phyloP scores from a whole-genome alignment of 2,329 filamentous ascomycete species.

The Lachnum nothofagi region DNA sequence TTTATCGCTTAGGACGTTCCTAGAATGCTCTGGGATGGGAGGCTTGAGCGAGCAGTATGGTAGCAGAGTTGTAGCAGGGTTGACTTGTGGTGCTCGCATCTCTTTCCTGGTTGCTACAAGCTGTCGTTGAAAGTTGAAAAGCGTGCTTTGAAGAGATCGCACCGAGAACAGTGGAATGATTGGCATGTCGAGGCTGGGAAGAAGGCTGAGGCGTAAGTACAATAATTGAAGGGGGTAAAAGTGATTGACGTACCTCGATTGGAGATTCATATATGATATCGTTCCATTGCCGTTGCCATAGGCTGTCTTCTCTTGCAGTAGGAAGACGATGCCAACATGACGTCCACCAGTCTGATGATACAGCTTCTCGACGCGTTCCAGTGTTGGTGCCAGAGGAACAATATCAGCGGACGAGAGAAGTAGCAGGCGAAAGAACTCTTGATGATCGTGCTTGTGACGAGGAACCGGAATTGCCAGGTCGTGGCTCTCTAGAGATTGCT shows the following conservation, averaged over 20 bases:
- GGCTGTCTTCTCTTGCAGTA: slow-evolving; percentile 24
- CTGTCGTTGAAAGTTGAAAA: slow-evolving; percentile 28
- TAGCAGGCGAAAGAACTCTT: slow-evolving; percentile 26
- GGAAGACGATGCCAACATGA: slow-evolving; percentile 31
- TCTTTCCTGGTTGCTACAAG: slow-evolving; percentile 12
- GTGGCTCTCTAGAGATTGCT: slow-evolving; percentile 25
- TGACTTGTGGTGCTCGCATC: not conserved
- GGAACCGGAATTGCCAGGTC: slow-evolving; percentile 29
- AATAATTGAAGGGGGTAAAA: not conserved
- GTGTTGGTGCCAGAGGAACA: slow-evolving; percentile 5
- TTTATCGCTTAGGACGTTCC: slow-evolving; percentile 32
- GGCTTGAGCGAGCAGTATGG: slow-evolving; percentile 27
- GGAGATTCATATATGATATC: slow-evolving; percentile 27
- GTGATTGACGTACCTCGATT: slow-evolving; percentile 24
- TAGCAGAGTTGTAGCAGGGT: slow-evolving; percentile 23
- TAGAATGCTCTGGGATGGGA: slow-evolving; percentile 29
- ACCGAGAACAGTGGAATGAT: slow-evolving; percentile 27
- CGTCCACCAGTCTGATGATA: slow-evolving; percentile 30
- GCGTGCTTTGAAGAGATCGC: slow-evolving; percentile 19
- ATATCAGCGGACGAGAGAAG: slow-evolving; percentile 28
- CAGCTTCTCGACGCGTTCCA: slow-evolving; percentile 30
- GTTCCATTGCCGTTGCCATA: slow-evolving; percentile 25
- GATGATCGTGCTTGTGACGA: slow-evolving; percentile 5
- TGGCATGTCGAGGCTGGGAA: slow-evolving; percentile 28
- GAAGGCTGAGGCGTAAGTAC: slow-evolving; percentile 22